phyloP scores from a whole-genome alignment of 2,329 filamentous ascomycete species.

The Harringtonia aguacate region DNA sequence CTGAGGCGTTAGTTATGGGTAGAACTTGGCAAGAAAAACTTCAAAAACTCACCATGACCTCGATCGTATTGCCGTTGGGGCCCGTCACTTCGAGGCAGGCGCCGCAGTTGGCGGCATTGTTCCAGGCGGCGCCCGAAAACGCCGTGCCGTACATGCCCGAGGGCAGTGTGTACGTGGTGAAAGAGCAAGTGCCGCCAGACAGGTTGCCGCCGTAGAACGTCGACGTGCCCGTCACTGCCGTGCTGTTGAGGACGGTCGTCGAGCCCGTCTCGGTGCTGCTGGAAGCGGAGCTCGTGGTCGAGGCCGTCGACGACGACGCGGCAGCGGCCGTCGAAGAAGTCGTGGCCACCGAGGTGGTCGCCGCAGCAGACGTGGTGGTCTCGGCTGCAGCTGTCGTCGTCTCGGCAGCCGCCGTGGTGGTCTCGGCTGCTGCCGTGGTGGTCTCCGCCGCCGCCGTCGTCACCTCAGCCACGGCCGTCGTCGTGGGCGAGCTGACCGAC shows the following conservation, averaged over 20 bases:
- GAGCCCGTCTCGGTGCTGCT: too few relatives aligned
- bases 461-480: too few relatives aligned
- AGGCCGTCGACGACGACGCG: too few relatives aligned
- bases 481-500: too few relatives aligned
- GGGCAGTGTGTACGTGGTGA: slow-evolving; percentile 52
- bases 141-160: slow-evolving; percentile 50
- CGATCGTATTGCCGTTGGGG: slow-evolving; percentile 40
- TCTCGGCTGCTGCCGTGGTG: too few relatives aligned
- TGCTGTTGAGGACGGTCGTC: not conserved
- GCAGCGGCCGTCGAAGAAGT: too few relatives aligned
- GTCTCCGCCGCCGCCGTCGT: too few relatives aligned
- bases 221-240: slow-evolving; percentile 25
- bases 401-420: too few relatives aligned
- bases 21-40: too few relatives aligned
- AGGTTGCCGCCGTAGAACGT: slow-evolving; percentile 47
- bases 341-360: too few relatives aligned
- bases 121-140: slow-evolving; percentile 48
- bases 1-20: slow-evolving; percentile 17
- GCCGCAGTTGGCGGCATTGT: slow-evolving; percentile 45
- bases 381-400: too few relatives aligned
- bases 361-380: not conserved
- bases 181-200: slow-evolving; percentile 51
- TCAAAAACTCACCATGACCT: slow-evolving; percentile 48
- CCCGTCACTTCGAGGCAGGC: slow-evolving; percentile 50
- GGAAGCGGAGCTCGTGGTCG: too few relatives aligned